Evolutionary conservation across 192 early-diverging fungal genomes (phyloP).

Genomic region (Cladochytrium replicatum): DNA sequence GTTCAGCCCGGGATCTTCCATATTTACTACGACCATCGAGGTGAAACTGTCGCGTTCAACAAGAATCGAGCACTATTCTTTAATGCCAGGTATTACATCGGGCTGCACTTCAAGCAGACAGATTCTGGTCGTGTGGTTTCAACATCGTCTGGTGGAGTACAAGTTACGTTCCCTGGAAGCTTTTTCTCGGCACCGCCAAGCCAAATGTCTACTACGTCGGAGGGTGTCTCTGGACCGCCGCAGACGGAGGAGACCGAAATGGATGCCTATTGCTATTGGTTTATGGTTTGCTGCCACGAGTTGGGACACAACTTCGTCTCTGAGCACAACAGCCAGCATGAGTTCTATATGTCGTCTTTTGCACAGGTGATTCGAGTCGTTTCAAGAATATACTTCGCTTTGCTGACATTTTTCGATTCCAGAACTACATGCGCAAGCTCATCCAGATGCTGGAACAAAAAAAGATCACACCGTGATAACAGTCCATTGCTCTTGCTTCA

Average conservation of each 20-base stretch:
- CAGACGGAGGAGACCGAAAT: conserved; percentile 4
- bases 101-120: conserved; percentile 42
- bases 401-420: no score
- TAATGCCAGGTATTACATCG: conserved; percentile 69
- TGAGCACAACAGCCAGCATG: conserved; percentile 63
- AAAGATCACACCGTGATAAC: no score
- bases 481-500: no score
- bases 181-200: conserved; percentile 1
- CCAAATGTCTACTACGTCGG: conserved; percentile 11
- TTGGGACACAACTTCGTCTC: conserved; percentile 65
- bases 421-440: conserved; percentile 16
- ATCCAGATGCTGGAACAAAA: conserved; percentile 4
- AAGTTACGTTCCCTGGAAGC: conserved; percentile 10
- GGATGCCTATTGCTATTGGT: conserved; percentile 65
- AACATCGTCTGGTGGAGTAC: background rate
- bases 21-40: conserved; percentile 65
- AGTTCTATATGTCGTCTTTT: conserved; percentile 74
- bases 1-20: conserved; percentile 47
- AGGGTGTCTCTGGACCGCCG: conserved; percentile 15
- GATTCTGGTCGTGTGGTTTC: conserved; percentile 1
- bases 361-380: conserved; percentile 52
- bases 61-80: conserved; percentile 66
- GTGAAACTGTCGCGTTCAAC: conserved; percentile 72
- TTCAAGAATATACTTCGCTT: no score
- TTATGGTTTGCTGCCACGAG: conserved; percentile 74